Base-by-base conservation (phyloP, 441 rosid genomes). In the Bocquillonia castaneifolia region DNA sequence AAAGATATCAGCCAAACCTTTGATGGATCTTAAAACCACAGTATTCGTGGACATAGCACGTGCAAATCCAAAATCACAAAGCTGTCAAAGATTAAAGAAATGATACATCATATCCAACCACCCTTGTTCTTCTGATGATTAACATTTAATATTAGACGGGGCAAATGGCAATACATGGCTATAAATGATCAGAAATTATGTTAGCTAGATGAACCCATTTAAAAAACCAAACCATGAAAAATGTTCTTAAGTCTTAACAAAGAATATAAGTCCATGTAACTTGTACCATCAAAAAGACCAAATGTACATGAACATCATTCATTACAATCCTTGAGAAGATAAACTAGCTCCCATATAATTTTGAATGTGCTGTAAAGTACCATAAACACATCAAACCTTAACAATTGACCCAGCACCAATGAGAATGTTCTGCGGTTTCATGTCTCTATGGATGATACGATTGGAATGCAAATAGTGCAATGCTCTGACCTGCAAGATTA, bases 401-500 rank as follows among this genome's bases (percentile, higher is more conserved):
- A 94, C 96, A 51, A 94, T 78, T 66, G 98, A 87, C 18, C 96
- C 96, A 69, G 98, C 88, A 73, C 99, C 95, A 61, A 94, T 90
- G 68, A 92, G 91, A 76, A 94, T 94, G 84, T 94, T 94, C 59
- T 94, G 99, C 18, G 99, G 99, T 82, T 94, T 94, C 99, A 94
- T 90, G 74, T 94, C 99, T 56, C 98, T 92, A 76, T 94, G 99
- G 61, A 94, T 94, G 70, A 94, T 94, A 69, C 99, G 97, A 68
- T 94, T 94, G 26, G 99, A 90, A 77, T 94, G 99, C 85, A 94
- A 74, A 76, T 94, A 94, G 78, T 94, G 92, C 79, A 94, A 67
- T 7, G 99, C 99, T 77, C 83, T 85, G 74, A 94, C 97, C 99
- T 94, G 79, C 53, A 77, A 57, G 63, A 67, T 55, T 10, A 31